Conservation (phyloP, 208 protist genomes). For the Crithidia thermophila region DNA sequence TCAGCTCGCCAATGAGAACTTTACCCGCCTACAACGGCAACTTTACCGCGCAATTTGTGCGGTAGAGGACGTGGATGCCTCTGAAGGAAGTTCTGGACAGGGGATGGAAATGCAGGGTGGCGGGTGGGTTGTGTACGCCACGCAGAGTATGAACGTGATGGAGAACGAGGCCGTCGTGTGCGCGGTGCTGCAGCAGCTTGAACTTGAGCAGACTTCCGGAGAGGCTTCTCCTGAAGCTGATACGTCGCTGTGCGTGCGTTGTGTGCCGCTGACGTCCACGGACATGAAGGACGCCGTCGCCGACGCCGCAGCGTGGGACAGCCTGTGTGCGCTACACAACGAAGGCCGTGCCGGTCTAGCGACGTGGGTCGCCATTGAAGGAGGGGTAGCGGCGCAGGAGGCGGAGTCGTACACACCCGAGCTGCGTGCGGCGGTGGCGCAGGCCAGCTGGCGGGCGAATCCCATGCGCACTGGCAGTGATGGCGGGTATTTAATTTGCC, state of each 20-base stretch:
- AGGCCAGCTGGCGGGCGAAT: slow-evolving; percentile 45
- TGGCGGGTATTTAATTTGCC: slow-evolving; percentile 54
- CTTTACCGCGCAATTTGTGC: slow-evolving; percentile 36
- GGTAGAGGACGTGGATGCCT: neutral
- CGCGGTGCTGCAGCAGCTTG: slow-evolving; percentile 49
- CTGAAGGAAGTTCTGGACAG: neutral
- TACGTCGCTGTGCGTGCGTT: slow-evolving; percentile 16
- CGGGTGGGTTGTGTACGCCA: slow-evolving; percentile 92
- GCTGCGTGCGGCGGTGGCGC: slow-evolving; percentile 44
- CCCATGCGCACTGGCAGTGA: slow-evolving; percentile 40
- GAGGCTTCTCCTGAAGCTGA: neutral
- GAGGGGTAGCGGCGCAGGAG: slow-evolving; percentile 44
- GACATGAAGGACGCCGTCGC: neutral
- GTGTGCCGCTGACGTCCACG: slow-evolving; percentile 28
- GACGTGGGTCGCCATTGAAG: slow-evolving; percentile 64
- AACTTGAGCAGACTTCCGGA: neutral
- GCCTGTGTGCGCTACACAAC: slow-evolving; percentile 16
- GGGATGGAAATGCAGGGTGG: slow-evolving; percentile 11
- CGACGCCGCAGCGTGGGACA: slow-evolving; percentile 9
- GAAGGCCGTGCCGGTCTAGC: slow-evolving; percentile 38
- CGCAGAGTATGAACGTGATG: slow-evolving; percentile 93
- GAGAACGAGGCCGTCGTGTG: slow-evolving; percentile 95
- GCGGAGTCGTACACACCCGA: slow-evolving; percentile 21
- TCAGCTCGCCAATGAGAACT: slow-evolving; percentile 38
- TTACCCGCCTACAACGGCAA: slow-evolving; percentile 40